Base-by-base conservation (phyloP, 148 eudicot species). In the Camellia granthamiana region DNA sequence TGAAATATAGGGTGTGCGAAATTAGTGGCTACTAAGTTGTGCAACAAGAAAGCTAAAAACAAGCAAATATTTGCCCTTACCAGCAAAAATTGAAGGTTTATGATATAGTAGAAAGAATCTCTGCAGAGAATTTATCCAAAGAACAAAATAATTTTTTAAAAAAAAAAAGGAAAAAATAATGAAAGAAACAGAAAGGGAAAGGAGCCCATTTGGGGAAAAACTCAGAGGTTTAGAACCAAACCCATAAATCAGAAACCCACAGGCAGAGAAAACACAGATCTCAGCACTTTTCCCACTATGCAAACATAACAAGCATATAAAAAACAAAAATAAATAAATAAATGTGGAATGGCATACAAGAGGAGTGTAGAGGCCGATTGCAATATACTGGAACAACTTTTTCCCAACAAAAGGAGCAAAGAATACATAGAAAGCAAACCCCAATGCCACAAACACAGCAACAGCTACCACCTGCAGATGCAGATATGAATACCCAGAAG, bases 361-460 rank as follows among this genome's bases (percentile, higher is more conserved):
- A 85, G 97, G 97, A 84, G 96, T 92, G 83, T 95, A 93, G 78
- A 93, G 77, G 80, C 97, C 97, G 87, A 93, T 93, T 51, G 87
- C 88, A 55, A 91, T 90, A 69, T 90, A 93, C 86, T 93, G 96
- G 81, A 85, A 90, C 74, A 91, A 77, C 83, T 85, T 85, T 83
- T 83, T 93, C 67, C 97, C 98, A 71, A 95, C 96, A 93, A 95
- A 95, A 76, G 98, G 98, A n/a, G 94, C 95, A 90, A 95, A 90
- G 89, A 95, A 95, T 2, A 95, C 97, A 87, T 93, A 95, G 77
- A 91, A 95, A 80, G 97, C 98, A 89, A 95, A 93, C 58, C 94
- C 98, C 91, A 95, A 74, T 84, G 98, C 98, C 83, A 95, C 23
- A 83, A 95, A 95, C 30, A 95, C 96, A 80, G 96, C 90, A 68